Base-by-base conservation (phyloP, 2,329 filamentous ascomycete species). In the Fusarium zealandicum region DNA sequence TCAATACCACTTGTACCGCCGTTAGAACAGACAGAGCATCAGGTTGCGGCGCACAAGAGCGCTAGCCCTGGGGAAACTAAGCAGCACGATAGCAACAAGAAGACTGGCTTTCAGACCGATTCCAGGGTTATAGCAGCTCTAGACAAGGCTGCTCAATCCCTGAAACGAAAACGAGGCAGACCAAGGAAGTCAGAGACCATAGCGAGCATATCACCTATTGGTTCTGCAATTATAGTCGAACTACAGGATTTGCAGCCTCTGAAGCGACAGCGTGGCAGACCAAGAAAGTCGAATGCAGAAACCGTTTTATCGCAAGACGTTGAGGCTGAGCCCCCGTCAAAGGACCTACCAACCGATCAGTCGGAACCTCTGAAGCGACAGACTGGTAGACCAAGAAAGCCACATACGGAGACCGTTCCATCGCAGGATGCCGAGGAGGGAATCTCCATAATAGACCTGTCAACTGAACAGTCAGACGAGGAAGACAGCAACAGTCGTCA, bases 91-190 rank as follows among this genome's bases (percentile, higher is more conserved):
- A 28, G 4, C 8, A 30, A 9, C 4, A 17, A n/a, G 4, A 22
- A 30, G 5, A 6, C n/a, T 14, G 11, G 27, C 2, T n/a, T 20
- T 28, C 36, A 18, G 9, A 8, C 18, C 12, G 32, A 42, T 18
- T 13, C 14, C 9, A 16, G 13, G n/a, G 17, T 16, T n/a, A 13
- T 28, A 20, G 38, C 3, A 12, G n/a, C 18, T 6, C 14, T 35
- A 10, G 39, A 38, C 14, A 18, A 35, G 17, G 37, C 28, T 33
- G 12, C 37, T 14, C 45, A 56, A 18, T 31, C 50, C 13, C 42
- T 27, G n/a, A 63, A 59, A 35, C 55, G 59, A 11, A 66, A 63
- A 38, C 57, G 61, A 25, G 64, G 66, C 17, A 65, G 66, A 9
- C 58, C 66, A 14, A 65, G 50, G 22, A 57, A 51, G 28, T 55